Evolutionary conservation across 169 alveolate genomes (phyloP), one percentile per base, ranked within the genome.

Genomic region (Theileria parva): DNA sequence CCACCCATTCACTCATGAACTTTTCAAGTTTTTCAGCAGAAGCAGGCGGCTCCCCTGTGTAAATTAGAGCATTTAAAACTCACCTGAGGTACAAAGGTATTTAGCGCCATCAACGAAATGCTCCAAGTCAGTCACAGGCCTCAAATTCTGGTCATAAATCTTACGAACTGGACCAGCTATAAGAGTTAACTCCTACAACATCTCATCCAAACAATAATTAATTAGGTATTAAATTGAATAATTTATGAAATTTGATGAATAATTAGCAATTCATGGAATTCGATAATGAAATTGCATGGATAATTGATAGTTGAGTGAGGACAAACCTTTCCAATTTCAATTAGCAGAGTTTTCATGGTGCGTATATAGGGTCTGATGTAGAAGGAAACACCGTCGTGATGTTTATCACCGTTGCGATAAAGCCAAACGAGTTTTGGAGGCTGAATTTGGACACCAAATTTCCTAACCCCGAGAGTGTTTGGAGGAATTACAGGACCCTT

Each of bases 31-130:
- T 77, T 37, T 92, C 93, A 6, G 91, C 68, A 28, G 95, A 65
- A n/a, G 97, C 94, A 1, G 97, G 97, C 0, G 93, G 95, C 60
- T 93, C 96, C 19, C 96, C 96, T 76, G 87, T 27, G 27, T 66
- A 53, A 68, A 57, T 61, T 39, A 65, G 39, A 34, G 55, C n/a
- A 13, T n/a, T 63, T 25, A 39, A 39, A 66, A 84, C 81, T 51
- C 75, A 76, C 97, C 97, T 21, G 95, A 91, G 27, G 96, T 90
- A 74, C 95, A 92, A 19, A 93, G 79, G 80, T 93, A 95, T 74
- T 95, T 95, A 30, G 95, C 97, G 7, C 98, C 98, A 74, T 95
- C 97, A 25, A 91, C 89, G 23, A 95, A 80, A 15, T 90, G 95
- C n/a, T 77, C 86, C 15, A 95, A 64, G 34, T 75, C 78, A 37